Base-by-base conservation (phyloP, 768 basidiomycete species). In the Naganishia vaughanmartiniae region DNA sequence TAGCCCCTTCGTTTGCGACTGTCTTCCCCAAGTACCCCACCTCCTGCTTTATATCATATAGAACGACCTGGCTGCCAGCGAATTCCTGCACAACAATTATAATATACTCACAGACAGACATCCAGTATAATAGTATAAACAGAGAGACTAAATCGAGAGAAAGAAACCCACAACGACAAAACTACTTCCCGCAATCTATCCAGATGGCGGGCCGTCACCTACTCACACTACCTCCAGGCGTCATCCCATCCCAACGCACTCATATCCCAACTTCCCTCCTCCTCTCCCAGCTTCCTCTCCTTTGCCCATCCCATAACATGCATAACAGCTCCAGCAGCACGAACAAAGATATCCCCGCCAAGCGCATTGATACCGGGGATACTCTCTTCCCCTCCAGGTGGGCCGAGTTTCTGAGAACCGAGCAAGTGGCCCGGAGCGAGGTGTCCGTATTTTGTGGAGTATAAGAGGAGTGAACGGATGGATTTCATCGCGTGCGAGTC, bases 401-500 rank as follows among this genome's bases (percentile, higher is more conserved):
- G 17, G 4, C 46, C n/a, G 14, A 2, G 24, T 30, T 48, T 66
- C 33, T 70, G 66, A 10, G 73, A 36, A 11, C 73, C 73, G 28
- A 74, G 70, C 51, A 76, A 70, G 19, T 54, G 48, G 4, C 76
- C 76, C 33, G 63, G 46, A 24, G 67, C 65, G 11, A 66, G 54
- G 30, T 68, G 42, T 2, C 77, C 77, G 58, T 74, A 76, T 11
- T 70, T 53, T 1, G 39, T 51, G 12, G 70, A 55, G 63, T 73
- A 73, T 45, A 75, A 66, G 1, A 75, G 31, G 2, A 78, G 67
- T 6, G 76, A 67, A 46, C 77, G 67, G 54, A 76, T 76, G 21
- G 77, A 58, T 69, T 78, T 78, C 24, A 74, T 74, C 0, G 74
- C 72, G 63, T 78, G 77, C 21, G 77, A 76, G 58, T 78, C 77